Conservation (phyloP, 345 rosid species). For the Gossypium bickii region DNA sequence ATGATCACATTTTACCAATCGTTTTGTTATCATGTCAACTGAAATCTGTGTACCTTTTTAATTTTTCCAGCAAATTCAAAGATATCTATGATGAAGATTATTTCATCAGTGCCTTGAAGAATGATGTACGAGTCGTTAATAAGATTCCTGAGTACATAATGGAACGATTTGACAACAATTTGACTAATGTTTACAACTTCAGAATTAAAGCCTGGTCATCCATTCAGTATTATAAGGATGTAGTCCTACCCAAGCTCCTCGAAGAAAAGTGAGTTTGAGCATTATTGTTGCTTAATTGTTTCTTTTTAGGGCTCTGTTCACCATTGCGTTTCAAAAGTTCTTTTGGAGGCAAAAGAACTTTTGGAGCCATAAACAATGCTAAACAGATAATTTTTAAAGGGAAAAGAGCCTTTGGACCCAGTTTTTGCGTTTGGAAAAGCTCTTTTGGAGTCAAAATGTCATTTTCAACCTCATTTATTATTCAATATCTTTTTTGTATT, state of each 20-base stretch:
- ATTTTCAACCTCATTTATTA: no score
- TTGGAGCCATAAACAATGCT: no score
- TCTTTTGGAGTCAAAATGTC: no score
- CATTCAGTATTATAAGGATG: constrained; percentile 77
- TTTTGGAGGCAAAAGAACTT: no score
- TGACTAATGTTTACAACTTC: constrained; percentile 94
- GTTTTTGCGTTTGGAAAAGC: no score
- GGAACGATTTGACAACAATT: constrained; percentile 91
- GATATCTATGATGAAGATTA: constrained; percentile 90
- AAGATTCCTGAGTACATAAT: constrained; percentile 81
- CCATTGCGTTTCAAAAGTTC: no score
- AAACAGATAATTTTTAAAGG: no score
- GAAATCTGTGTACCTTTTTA: neutral
- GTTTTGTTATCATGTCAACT: constrained; percentile 6
- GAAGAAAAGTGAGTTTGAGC: constrained; percentile 84
- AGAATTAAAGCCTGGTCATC: constrained; percentile 98
- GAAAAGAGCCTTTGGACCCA: no score
- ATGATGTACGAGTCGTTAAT: constrained; percentile 82
- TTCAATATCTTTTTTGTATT: no score
- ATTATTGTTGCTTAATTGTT: constrained; percentile 2
- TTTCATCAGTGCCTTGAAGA: constrained; percentile 63
- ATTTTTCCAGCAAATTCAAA: constrained; percentile 69
- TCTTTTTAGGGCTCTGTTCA: neutral
- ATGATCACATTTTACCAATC: neutral
- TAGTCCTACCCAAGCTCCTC: constrained; percentile 77